phyloP scores from a whole-genome alignment of 2,329 filamentous ascomycete species.

The Elsinoe ampelina region DNA sequence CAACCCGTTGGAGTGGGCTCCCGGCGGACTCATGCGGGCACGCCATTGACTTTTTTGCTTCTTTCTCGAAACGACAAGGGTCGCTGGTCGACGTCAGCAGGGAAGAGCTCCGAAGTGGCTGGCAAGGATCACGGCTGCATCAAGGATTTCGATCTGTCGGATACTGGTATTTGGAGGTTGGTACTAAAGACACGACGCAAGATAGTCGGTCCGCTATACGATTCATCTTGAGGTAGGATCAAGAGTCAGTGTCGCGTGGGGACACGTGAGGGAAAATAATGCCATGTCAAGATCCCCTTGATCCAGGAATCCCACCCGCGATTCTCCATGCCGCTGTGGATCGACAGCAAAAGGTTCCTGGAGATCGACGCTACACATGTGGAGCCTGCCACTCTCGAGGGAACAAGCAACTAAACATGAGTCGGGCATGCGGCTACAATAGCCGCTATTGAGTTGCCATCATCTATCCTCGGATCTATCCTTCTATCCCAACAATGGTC shows the following conservation, averaged over 20 bases:
- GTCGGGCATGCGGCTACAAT: not conserved
- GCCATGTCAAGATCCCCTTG: not conserved
- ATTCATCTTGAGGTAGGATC: not conserved
- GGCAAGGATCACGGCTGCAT: no score
- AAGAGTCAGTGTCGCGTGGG: not conserved
- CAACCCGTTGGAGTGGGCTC: not conserved
- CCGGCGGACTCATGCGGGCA: not conserved
- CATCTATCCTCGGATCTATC: not conserved
- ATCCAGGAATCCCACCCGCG: not conserved
- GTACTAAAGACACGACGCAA: no score
- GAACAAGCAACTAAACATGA: not conserved
- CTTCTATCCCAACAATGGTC: not conserved
- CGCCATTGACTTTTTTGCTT: not conserved
- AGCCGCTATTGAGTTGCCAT: not conserved
- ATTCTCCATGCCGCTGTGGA: not conserved
- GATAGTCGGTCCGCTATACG: no score
- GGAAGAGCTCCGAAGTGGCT: no score
- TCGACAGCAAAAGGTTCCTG: constrained; percentile 1
- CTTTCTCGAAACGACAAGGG: no score
- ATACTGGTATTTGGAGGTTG: no score
- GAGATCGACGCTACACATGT: constrained; percentile 5
- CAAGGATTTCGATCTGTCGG: no score
- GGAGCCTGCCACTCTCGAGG: not conserved
- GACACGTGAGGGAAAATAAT: not conserved
- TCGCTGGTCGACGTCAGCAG: no score